Evolutionary conservation across 2,329 filamentous ascomycete genomes (phyloP), one percentile per base, ranked within the genome.

Genomic region (Sclerotiophoma versabilis): DNA sequence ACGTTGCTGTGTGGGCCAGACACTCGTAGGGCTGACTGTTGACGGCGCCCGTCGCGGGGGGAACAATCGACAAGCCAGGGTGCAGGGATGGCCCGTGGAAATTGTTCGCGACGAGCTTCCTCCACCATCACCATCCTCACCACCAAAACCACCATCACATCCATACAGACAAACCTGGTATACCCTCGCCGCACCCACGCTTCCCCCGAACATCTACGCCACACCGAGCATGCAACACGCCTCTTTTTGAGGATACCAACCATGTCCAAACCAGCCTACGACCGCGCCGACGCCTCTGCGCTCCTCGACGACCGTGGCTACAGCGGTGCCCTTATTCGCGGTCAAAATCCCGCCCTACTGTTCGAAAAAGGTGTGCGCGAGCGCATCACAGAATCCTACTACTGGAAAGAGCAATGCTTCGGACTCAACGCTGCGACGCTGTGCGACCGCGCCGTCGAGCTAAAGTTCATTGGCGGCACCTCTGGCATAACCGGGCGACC

Each of bases 381-480:
- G 77, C 92, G 95, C 72, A 97, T 99, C 76, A 87, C 93, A 64
- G 92, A 96, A 71, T 91, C 87, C 47, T 96, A 96, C 79, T 99
- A 96, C 80, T 99, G 92, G 90, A 97, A 97, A 77, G 95, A 98
- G 78, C 93, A 97, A 79, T 97, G 95, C 75, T 99, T 98, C 77
- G 95, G 90, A 34, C 83, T 99, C 62, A 99, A 98, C 79, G 84
- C 85, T 3, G 87, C 87, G 1, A 88, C 86, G 0, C 75, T 99
- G 5, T 89, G 96, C 66, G 91, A 97, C 78, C 91, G 95, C 61
- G 93, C 96, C 0, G 90, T 92, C 22, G 89, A 93, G 65, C 84
- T 99, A 39, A 83, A 80, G 42, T 95, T 89, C 75, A 84, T 99
- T 51, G 95, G 93, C 59, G 95, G 95, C 63, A 96, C 92, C 5